Base-by-base conservation (phyloP, 1,284 basidiomycete species). In the Moesziomyces globuligerus region DNA sequence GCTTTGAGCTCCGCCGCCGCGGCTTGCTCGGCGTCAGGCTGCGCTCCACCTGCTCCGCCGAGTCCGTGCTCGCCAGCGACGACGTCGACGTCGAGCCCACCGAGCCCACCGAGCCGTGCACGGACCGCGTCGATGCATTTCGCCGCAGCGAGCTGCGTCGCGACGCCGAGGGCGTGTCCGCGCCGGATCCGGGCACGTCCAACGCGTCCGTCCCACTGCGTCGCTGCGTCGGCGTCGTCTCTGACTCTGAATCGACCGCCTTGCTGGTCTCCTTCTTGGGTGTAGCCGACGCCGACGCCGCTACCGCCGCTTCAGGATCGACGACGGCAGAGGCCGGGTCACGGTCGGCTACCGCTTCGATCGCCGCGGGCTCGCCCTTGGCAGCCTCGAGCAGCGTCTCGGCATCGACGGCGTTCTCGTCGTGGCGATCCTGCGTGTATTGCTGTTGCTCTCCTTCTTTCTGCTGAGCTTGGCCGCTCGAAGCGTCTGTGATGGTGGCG, bases 381-480 rank as follows among this genome's bases (percentile, higher is more conserved):
- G 67, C 60, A 11, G 67, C 60, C 21, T 70, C 60, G 20, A 70
- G 55, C 48, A 70, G 25, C 8, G 67, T 70, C 18, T 70, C 51
- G 1, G 55, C 50, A 18, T 70, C 60, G 21, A 70, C 56, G n/a
- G 39, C 43, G 24, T 45, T 39, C 21, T 64, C 51, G 21, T 69
- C 59, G 1, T 20, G 20, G 13, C 52, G 26, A 20, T 67, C 52
- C 32, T 67, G 64, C 20, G 17, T 7, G 18, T 56, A 25, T 8
- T 25, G 9, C 5, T 20, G 42, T 6, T 39, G 28, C 29, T 17
- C 6, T n/a, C n/a, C n/a, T n/a, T n/a, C n/a, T n/a, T n/a, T n/a
- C 11, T 39, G 38, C n/a, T 42, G 18, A 4, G 47, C 43, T 10
- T n/a, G 13, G 18, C 32, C 13, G 3, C 39, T 20, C 15, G 43